phyloP scores from a whole-genome alignment of 2,329 filamentous ascomycete species.

The Orbilia javanica region DNA sequence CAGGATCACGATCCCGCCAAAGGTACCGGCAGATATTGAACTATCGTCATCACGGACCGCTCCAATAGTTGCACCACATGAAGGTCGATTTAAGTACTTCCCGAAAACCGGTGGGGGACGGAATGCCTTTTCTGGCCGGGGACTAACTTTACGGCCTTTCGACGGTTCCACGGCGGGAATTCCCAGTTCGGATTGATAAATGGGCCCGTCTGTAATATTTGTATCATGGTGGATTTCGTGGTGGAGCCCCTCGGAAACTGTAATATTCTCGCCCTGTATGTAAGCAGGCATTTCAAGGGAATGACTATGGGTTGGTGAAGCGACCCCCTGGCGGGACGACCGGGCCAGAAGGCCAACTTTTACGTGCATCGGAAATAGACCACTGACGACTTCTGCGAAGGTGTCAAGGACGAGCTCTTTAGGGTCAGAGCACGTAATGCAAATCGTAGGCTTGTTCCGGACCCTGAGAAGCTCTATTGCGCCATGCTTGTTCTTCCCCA shows the following conservation, averaged over 20 bases:
- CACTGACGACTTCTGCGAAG: constrained; percentile 55
- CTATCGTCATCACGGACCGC: constrained; percentile 49
- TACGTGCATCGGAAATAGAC: constrained; percentile 56
- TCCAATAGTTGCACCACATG: constrained; percentile 53
- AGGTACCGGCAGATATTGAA: constrained; percentile 54
- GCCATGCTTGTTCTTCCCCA: constrained; percentile 58
- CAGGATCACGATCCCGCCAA: constrained; percentile 53
- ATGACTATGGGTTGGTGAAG: background rate
- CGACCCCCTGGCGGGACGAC: constrained; percentile 17
- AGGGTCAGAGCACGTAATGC: constrained; percentile 57
- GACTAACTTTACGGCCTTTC: constrained; percentile 1
- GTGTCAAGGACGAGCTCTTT: constrained; percentile 53
- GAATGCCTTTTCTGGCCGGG: constrained; percentile 41
- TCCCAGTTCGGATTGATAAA: background rate
- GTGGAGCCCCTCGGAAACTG: background rate
- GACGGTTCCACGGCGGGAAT: background rate
- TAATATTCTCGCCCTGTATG: background rate
- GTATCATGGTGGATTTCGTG: background rate
- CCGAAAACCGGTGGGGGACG: constrained; percentile 54
- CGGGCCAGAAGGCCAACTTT: constrained; percentile 54
- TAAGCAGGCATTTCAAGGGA: background rate
- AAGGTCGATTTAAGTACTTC: constrained; percentile 47
- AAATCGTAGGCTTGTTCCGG: constrained; percentile 57
- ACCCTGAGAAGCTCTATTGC: constrained; percentile 57
- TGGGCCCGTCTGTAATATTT: background rate